phyloP scores from a whole-genome alignment of 306 rosid genomes.

The Canavalia ensiformis region DNA sequence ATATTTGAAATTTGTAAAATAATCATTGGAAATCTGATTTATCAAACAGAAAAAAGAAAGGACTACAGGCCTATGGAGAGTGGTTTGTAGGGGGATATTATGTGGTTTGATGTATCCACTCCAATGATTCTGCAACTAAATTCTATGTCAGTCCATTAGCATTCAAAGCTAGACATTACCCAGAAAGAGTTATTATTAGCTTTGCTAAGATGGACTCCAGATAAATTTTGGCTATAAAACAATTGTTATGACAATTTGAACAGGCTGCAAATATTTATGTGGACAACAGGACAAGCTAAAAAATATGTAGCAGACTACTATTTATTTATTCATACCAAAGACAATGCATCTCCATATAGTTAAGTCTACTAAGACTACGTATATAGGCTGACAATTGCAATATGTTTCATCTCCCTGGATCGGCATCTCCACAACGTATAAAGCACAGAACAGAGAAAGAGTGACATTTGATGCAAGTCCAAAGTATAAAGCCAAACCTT shows the following conservation, averaged over 20 bases:
- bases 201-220: conserved; percentile 78
- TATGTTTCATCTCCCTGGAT: conserved; percentile 64
- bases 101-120: conserved; percentile 50
- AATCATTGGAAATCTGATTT: too few species aligned
- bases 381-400: not conserved
- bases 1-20: too few species aligned
- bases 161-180: conserved; percentile 68
- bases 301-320: not conserved
- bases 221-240: not conserved
- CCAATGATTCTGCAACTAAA: conserved; percentile 57
- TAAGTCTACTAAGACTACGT: not conserved
- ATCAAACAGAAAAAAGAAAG: not conserved
- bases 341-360: not conserved
- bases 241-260: not conserved
- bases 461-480: conserved; percentile 56
- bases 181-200: conserved; percentile 58
- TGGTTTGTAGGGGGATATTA: not conserved
- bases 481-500: conserved; percentile 53
- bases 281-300: not conserved
- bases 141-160: conserved; percentile 62
- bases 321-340: not conserved
- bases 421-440: conserved; percentile 49
- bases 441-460: conserved; percentile 60
- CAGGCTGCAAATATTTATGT: not conserved
- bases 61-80: too few species aligned